These are phyloP conservation scores for Termitomyces sp. DNA, from an alignment of 768 basidiomycete genomes.

Conservation along the genomic window DNA sequence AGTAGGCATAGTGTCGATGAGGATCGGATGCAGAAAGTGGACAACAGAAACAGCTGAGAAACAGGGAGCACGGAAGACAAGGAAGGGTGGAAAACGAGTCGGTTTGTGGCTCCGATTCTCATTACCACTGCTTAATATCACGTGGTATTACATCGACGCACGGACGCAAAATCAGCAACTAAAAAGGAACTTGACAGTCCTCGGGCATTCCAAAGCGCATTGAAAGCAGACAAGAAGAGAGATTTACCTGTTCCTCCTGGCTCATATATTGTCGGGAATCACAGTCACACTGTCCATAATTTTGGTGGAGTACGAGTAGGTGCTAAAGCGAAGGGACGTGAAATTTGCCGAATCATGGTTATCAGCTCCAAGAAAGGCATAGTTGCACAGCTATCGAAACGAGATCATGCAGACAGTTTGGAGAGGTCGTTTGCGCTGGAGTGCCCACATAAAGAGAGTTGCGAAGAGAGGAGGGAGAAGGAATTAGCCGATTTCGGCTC, in stretches of 20 bases:
- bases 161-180: slow-evolving; percentile 16
- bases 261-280: background rate
- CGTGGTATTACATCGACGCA: slow-evolving; percentile 22
- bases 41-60: slow-evolving; percentile 1
- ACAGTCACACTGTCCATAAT: background rate
- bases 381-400: background rate
- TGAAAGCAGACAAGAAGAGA: background rate
- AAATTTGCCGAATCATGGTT: background rate
- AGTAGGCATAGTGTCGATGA: slow-evolving; percentile 18
- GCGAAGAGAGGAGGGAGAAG: background rate
- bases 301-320: background rate
- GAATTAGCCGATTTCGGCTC: background rate
- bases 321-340: background rate
- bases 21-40: background rate
- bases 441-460: background rate
- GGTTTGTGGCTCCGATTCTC: slow-evolving; percentile 20
- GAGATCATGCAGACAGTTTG: background rate
- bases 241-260: background rate
- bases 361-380: background rate
- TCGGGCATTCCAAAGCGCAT: background rate
- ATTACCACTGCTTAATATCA: slow-evolving; percentile 18
- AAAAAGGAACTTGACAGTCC: background rate
- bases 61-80: slow-evolving; percentile 10
- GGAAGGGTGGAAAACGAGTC: slow-evolving; percentile 22
- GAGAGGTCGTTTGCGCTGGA: background rate